Evolutionary conservation across 2,329 filamentous ascomycete species (phyloP).

Genomic region (Stachybotrys elegans): DNA sequence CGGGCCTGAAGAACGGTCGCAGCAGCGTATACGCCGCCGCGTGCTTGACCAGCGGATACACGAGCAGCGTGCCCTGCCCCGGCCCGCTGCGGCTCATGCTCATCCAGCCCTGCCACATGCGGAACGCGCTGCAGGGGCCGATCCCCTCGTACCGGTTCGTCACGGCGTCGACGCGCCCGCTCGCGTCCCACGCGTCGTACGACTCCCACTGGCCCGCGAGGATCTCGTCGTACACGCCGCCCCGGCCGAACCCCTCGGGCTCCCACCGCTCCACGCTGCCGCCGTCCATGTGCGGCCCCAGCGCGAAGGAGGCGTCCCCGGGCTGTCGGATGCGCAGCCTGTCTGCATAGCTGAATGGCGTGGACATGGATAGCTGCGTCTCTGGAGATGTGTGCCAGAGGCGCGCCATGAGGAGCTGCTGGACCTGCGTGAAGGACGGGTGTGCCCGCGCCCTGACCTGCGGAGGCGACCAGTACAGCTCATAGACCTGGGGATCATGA

Average conservation of each 20-base stretch:
- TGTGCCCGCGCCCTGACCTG: slow-evolving; percentile 66
- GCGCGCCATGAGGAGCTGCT: slow-evolving; percentile 54
- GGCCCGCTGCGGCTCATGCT: slow-evolving; percentile 69
- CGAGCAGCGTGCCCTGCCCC: slow-evolving; percentile 72
- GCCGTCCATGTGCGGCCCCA: slow-evolving; percentile 70
- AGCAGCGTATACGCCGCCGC: slow-evolving; percentile 77
- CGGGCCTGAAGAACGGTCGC: slow-evolving; percentile 72
- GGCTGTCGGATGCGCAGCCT: slow-evolving; percentile 67
- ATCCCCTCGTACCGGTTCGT: slow-evolving; percentile 76
- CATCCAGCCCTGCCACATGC: slow-evolving; percentile 89
- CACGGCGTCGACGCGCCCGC: slow-evolving; percentile 60
- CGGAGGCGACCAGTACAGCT: slow-evolving; percentile 68
- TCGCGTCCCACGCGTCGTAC: slow-evolving; percentile 79
- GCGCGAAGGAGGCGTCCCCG: slow-evolving; percentile 64
- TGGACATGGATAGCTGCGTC: slow-evolving; percentile 41
- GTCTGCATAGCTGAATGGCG: slow-evolving; percentile 66
- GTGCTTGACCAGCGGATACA: slow-evolving; percentile 72
- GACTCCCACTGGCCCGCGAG: slow-evolving; percentile 72
- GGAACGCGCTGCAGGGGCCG: slow-evolving; percentile 78
- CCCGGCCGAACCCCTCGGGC: slow-evolving; percentile 57
- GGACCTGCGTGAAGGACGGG: slow-evolving; percentile 55
- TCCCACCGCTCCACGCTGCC: slow-evolving; percentile 76
- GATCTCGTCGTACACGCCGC: slow-evolving; percentile 67
- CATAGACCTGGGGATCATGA: slow-evolving; percentile 64
- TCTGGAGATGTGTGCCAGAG: slow-evolving; percentile 53